These are phyloP conservation scores for Sugiyamaella xylanicola DNA, from an alignment of 1,139 yeast species.

Conservation along the genomic window DNA sequence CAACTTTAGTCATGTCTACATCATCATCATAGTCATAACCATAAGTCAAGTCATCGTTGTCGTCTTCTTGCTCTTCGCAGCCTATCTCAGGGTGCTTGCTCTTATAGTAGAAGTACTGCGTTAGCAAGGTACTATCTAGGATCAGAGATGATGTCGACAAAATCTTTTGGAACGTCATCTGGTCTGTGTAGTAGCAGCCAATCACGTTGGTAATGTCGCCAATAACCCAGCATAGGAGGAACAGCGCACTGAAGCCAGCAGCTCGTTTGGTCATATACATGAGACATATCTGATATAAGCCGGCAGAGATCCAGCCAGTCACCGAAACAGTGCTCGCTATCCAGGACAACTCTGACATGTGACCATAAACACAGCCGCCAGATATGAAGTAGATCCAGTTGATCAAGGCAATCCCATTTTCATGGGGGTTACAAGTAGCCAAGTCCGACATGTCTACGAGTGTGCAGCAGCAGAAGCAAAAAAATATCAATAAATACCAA, in stretches of 20 bases:
- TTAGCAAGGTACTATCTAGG: conserved; percentile 35
- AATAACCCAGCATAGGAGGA: conserved; percentile 38
- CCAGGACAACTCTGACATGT: conserved; percentile 31
- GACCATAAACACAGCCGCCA: conserved; percentile 29
- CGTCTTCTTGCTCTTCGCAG: background rate
- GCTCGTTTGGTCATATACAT: conserved; percentile 36
- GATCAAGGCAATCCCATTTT: conserved; percentile 23
- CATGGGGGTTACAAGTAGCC: conserved; percentile 15
- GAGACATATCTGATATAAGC: conserved; percentile 38
- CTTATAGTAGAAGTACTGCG: conserved; percentile 37
- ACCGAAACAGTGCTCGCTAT: conserved; percentile 36
- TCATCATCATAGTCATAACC: background rate
- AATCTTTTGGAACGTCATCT: conserved; percentile 39
- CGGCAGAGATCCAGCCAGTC: conserved; percentile 39
- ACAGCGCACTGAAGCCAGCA: conserved; percentile 40
- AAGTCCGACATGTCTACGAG: background rate
- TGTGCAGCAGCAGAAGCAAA: background rate
- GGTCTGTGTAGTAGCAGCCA: conserved; percentile 40
- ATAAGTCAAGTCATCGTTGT: background rate
- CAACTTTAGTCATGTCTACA: background rate
- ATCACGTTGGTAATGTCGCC: conserved; percentile 40
- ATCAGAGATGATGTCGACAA: conserved; percentile 34
- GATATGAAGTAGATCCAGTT: conserved; percentile 27
- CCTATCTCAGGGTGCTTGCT: conserved; percentile 16
- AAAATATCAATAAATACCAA: no score